phyloP scores from a whole-genome alignment of 768 basidiomycete genomes.

The Psilocybe tampanensis region DNA sequence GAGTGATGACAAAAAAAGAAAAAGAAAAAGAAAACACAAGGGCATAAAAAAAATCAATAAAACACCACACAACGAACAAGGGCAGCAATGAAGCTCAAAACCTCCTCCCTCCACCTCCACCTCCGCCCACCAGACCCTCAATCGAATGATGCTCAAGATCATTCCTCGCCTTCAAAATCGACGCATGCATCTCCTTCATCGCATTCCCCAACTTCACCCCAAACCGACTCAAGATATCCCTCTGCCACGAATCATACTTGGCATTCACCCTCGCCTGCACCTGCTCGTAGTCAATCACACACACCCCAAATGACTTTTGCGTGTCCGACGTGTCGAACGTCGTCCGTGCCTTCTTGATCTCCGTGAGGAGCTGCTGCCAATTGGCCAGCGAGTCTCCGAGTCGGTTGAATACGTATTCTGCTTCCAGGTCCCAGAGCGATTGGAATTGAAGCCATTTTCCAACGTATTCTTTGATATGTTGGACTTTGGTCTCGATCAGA shows the following conservation, averaged over 20 bases:
- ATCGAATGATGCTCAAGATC: slow-evolving; percentile 97
- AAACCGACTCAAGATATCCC: slow-evolving; percentile 90
- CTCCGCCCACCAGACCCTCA: slow-evolving; percentile 79
- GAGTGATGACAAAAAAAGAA: not conserved
- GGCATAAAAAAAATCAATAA: not conserved
- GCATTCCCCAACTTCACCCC: slow-evolving; percentile 90
- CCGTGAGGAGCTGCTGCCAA: slow-evolving; percentile 95
- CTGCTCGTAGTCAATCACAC: slow-evolving; percentile 96
- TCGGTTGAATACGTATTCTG: slow-evolving; percentile 94
- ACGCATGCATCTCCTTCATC: slow-evolving; percentile 98
- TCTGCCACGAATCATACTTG: slow-evolving; percentile 98
- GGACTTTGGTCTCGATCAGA: slow-evolving; percentile 86
- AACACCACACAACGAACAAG: not conserved
- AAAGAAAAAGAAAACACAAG: not conserved
- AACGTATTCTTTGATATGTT: slow-evolving; percentile 87
- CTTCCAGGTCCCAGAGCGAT: slow-evolving; percentile 96
- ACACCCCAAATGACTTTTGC: slow-evolving; percentile 90
- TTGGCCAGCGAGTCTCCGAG: slow-evolving; percentile 91
- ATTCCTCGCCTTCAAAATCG: slow-evolving; percentile 90
- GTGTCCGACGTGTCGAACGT: slow-evolving; percentile 98
- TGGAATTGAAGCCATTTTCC: slow-evolving; percentile 99
- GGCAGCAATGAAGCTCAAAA: slow-evolving; percentile 2
- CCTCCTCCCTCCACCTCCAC: slow-evolving; percentile 24
- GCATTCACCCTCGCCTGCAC: slow-evolving; percentile 97
- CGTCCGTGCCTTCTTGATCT: slow-evolving; percentile 95